phyloP scores from a whole-genome alignment of 306 rosid genomes.

The Potentilla sterilis region DNA sequence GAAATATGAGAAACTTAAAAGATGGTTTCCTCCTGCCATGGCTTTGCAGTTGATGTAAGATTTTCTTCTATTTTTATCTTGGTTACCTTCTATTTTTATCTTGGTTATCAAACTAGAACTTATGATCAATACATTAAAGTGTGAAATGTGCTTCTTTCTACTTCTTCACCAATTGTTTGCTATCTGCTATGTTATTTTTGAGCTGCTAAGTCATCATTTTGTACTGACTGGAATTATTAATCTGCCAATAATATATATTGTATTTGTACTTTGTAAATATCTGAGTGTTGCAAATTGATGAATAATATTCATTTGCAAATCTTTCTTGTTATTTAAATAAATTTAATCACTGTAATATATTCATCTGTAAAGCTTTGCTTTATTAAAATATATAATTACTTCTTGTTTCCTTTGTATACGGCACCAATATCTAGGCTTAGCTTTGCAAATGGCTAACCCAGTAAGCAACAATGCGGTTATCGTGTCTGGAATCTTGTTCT shows the following conservation, averaged over 20 bases:
- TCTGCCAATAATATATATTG: not conserved
- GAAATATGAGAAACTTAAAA: constrained; percentile 76
- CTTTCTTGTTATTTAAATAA: not conserved
- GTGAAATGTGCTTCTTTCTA: not conserved
- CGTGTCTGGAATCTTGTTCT: not conserved
- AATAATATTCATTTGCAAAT: not conserved
- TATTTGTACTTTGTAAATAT: not conserved
- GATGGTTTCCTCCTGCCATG: constrained; percentile 95
- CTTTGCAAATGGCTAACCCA: not conserved
- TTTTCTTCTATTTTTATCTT: no score
- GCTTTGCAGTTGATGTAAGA: constrained; percentile 77
- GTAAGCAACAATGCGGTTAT: not conserved
- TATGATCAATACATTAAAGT: not conserved
- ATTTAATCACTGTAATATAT: not conserved
- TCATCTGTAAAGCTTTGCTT: not conserved
- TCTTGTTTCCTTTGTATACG: not conserved
- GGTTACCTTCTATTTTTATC: constrained; percentile 2
- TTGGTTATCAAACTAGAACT: not conserved
- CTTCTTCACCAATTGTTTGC: not conserved
- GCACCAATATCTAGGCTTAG: not conserved
- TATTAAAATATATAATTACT: not conserved
- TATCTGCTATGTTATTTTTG: not conserved
- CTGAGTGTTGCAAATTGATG: not conserved
- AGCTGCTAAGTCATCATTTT: not conserved
- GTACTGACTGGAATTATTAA: not conserved